These are phyloP conservation scores for Amanita pseudoporphyria DNA, from an alignment of 768 basidiomycete species.

Conservation along the genomic window DNA sequence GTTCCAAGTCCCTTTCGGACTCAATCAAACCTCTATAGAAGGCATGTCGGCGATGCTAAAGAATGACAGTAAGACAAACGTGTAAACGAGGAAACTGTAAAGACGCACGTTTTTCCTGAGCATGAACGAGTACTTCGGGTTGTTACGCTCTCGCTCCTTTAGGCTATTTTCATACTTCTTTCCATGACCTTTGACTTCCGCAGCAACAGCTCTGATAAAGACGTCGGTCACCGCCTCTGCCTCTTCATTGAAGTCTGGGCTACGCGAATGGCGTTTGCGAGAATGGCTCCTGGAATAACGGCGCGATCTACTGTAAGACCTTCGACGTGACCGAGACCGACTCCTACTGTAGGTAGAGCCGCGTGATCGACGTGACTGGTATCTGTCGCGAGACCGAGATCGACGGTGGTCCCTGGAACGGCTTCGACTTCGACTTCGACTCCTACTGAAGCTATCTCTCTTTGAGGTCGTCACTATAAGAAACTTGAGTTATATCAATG, in stretches of 20 bases:
- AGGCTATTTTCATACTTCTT: constrained; percentile 66
- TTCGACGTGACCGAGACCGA: constrained; percentile 34
- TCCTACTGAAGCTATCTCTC: constrained; percentile 14
- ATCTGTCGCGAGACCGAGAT: constrained; percentile 29
- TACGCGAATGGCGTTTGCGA: constrained; percentile 37
- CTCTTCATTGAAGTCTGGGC: constrained; percentile 40
- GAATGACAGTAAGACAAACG: constrained; percentile 6
- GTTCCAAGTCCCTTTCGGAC: constrained; percentile 40
- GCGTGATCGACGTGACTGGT: constrained; percentile 36
- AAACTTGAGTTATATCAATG: neutral
- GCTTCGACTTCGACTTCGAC: constrained; percentile 30
- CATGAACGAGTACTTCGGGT: constrained; percentile 79
- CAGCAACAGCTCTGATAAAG: constrained; percentile 83
- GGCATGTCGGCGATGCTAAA: constrained; percentile 60
- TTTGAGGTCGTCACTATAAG: neutral
- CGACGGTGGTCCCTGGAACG: constrained; percentile 30
- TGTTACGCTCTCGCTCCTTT: constrained; percentile 66
- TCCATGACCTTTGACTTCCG: constrained; percentile 77
- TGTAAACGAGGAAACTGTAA: constrained; percentile 3
- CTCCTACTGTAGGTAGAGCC: constrained; percentile 38
- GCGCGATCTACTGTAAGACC: constrained; percentile 24
- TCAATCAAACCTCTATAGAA: constrained; percentile 65
- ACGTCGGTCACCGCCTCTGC: constrained; percentile 68
- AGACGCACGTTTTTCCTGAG: constrained; percentile 41
- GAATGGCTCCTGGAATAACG: constrained; percentile 31